Base-by-base conservation (phyloP, 176 grass and related monocot species). In the Carex myosuroides region DNA sequence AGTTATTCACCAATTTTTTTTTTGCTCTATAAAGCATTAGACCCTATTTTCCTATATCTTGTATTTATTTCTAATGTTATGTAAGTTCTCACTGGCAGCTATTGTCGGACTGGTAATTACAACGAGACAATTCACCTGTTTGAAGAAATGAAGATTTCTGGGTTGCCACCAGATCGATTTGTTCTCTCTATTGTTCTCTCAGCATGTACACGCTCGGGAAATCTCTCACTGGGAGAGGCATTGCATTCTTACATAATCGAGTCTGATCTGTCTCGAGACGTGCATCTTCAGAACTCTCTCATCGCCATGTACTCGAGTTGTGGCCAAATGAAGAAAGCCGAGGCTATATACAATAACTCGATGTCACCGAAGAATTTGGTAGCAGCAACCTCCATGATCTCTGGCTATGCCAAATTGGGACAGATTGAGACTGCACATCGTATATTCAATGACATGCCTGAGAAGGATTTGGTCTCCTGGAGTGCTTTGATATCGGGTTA, bases 401-500 rank as follows among this genome's bases (percentile, higher is more conserved):
- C 64, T 73, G 92, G 89, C n/a, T 95, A 90, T 68, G 91, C 89
- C 70, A 98, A 93, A 88, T 86, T 90, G 48, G 85, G 89, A 61
- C 80, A 87, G 54, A 65, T 93, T 56, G 83, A 91, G 26, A 71
- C 83, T 86, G 91, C 92, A 54, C 91, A 87, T 42, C 87, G 56
- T 63, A 91, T 98, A 89, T 94, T 98, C 64, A 81, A 95, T 84
- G 79, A 50, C 76, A 91, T 98, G 95, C 59, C 83, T 69, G 65
- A 88, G 46, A 95, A 87, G 85, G 92, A 98, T 57, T 79, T 94
- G 8, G 86, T 98, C 60, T 95, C 84, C 83, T 98, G 95, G 92
- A 98, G 91, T 85, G 92, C 95, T 70, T 91, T 98, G 92, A 90
- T 98, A 84, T 86, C 91, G 65, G 92, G 85, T 52, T 93, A 98